These are phyloP conservation scores for Trichoderma gamsii DNA, from an alignment of 495 filamentous ascomycete species.

Conservation along the genomic window DNA sequence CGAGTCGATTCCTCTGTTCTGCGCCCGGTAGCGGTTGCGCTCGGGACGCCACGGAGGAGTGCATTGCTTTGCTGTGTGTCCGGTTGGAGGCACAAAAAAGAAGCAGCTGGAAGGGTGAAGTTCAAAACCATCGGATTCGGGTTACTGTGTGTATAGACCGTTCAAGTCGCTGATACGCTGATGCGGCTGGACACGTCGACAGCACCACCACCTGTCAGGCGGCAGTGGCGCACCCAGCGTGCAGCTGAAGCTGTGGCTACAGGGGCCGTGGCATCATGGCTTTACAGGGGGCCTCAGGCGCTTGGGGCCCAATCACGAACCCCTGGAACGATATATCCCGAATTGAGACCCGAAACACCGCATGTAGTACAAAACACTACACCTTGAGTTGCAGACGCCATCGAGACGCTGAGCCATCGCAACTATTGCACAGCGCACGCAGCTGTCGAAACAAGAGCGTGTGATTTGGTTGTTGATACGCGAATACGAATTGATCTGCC, in stretches of 20 bases:
- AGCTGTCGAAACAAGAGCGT: not conserved
- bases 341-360: slow-evolving; percentile 5
- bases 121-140: too few relatives aligned
- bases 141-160: too few relatives aligned
- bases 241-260: not conserved
- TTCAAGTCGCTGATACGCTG: not conserved
- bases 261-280: slow-evolving; percentile 6
- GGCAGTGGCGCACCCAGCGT: not conserved
- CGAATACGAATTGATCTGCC: not conserved
- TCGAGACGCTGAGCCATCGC: not conserved
- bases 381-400: not conserved
- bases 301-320: not conserved
- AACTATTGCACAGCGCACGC: not conserved
- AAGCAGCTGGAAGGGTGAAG: not conserved
- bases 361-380: too few relatives aligned
- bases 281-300: slow-evolving; percentile 7
- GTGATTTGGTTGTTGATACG: not conserved
- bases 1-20: not conserved
- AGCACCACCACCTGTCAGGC: slow-evolving; percentile 3
- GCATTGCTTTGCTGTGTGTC: too few relatives aligned
- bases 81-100: not conserved
- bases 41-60: not conserved
- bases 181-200: not conserved
- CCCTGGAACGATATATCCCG: not conserved
- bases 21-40: not conserved